Base-by-base conservation (phyloP, 2,329 filamentous ascomycete species). In the Ascochyta pisi region DNA sequence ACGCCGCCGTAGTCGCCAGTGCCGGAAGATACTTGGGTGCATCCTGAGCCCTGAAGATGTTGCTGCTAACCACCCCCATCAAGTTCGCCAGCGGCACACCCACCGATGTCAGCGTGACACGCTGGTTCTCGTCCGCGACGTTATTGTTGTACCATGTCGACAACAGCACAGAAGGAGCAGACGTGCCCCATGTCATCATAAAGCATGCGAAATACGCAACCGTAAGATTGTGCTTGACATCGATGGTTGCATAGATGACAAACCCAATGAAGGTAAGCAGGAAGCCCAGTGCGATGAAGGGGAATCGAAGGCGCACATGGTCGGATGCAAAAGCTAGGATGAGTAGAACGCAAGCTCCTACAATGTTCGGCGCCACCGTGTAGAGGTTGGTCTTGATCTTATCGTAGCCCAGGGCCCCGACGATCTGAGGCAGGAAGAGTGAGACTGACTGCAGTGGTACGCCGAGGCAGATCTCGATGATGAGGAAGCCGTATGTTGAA, bases 151-250 rank as follows among this genome's bases (percentile, higher is more conserved):
- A 92, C 87, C 87, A 89, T 53, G 85, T 80, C 62, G 86, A 78
- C 15, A 88, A 79, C 12, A 93, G 79, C 8, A 92, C 89, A 0
- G 86, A 89, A 0, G 90, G 89, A 0, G 89, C 89, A 1, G 86
- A 88, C 0, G 89, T 91, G 15, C 90, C 90, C 86, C 89, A 92
- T 10, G 86, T 89, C 88, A 92, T 91, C 87, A 92, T 89, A 73
- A 92, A 93, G 50, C 84, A 87, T 5, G 89, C 88, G 61, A 87
- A 92, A 68, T 92, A 92, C 0, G 89, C 89, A 1, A 91, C 80
- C 3, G 83, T 80, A n/a, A 89, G 72, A 35, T 89, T 78, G 3
- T 78, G 66, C 34, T 84, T 73, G 15, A 91, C 85, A 63, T 85
- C 77, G 54, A 94, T 88, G 19, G 86, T 81, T 0, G 89, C 88